Base-by-base conservation (phyloP, 2,329 filamentous ascomycete genomes). In the Aspergillus japonicus region DNA sequence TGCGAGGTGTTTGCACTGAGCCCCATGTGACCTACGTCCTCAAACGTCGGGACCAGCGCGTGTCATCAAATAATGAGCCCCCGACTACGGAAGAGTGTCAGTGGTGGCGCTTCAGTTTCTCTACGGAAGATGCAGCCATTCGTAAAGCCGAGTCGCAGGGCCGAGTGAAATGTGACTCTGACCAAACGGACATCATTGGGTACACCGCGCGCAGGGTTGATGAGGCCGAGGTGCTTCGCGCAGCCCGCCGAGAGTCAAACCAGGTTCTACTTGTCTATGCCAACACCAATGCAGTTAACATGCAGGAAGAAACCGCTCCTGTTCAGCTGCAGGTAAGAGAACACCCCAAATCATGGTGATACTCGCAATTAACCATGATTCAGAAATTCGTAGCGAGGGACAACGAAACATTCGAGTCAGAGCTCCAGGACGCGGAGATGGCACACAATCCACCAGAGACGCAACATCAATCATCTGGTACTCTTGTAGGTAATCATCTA, bases 231-330 rank as follows among this genome's bases (percentile, higher is more conserved):
- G 85, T 87, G 10, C 77, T 87, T 54, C 73, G 80, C 64, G 77
- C 84, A 63, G 81, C 82, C 56, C 78, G 77, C 24, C 77, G 80
- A 39, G 84, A 87, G 64, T 78, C 80, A 55, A 77, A 73, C 33
- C 80, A 77, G 8, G 83, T 81, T 2, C 71, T 88, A 1, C 78
- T 88, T 10, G 81, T 88, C 2, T 88, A 88, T 68, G 85, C 85
- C 21, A 85, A 80, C 65, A 80, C 83, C 23, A 73, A 73, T 57
- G 79, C 80, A 21, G 67, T 81, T 58, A 69, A 68, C 24, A 71
- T 73, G 51, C 64, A 68, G 49, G 68, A 68, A 21, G 70, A 68
- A 7, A 64, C 71, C 33, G 63, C 73, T 26, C 77, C 77, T 1
- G 57, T 68, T 23, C 66, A 73, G 52, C 70, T 81, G 54, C 71